Conservation (phyloP, 2,329 filamentous ascomycete genomes). For the Elsinoe fawcettii region DNA sequence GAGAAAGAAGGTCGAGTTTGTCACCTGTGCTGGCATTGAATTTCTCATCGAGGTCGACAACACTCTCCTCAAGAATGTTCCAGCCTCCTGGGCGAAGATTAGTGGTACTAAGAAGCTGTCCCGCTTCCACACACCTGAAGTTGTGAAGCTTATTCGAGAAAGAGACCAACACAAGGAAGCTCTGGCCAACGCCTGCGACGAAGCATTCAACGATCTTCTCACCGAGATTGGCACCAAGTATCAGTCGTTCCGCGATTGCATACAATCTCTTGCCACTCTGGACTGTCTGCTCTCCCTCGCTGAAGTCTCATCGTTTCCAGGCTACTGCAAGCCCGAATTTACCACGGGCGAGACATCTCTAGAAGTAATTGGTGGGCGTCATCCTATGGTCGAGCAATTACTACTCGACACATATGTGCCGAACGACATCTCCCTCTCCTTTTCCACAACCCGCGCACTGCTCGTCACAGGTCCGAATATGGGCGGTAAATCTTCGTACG, state of each 20-base stretch:
- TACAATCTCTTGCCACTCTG: conserved; percentile 75
- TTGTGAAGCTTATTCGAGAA: conserved; percentile 72
- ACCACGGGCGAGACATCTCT: conserved; percentile 57
- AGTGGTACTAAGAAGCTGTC: conserved; percentile 88
- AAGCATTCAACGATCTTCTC: conserved; percentile 67
- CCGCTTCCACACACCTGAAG: conserved; percentile 89
- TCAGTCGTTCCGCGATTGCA: conserved; percentile 78
- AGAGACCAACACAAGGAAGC: conserved; percentile 93
- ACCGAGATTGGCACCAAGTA: conserved; percentile 72
- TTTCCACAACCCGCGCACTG: conserved; percentile 60
- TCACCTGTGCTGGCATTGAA: conserved; percentile 82
- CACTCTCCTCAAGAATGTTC: conserved; percentile 72
- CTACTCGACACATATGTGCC: conserved; percentile 83
- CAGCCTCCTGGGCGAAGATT: conserved; percentile 90
- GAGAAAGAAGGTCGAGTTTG: conserved; percentile 65
- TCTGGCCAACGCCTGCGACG: conserved; percentile 82
- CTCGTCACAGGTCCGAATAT: conserved; percentile 97
- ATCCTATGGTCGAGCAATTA: conserved; percentile 92
- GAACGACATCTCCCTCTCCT: conserved; percentile 70
- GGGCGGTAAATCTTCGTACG: conserved; percentile 97
- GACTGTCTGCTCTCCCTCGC: conserved; percentile 87
- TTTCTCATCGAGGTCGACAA: conserved; percentile 91
- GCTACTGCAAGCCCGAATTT: conserved; percentile 73
- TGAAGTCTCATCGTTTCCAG: conserved; percentile 73
- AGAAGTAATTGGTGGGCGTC: conserved; percentile 65